These are phyloP conservation scores for Orychophragmus violaceus DNA, from an alignment of 345 rosid species.

Conservation along the genomic window DNA sequence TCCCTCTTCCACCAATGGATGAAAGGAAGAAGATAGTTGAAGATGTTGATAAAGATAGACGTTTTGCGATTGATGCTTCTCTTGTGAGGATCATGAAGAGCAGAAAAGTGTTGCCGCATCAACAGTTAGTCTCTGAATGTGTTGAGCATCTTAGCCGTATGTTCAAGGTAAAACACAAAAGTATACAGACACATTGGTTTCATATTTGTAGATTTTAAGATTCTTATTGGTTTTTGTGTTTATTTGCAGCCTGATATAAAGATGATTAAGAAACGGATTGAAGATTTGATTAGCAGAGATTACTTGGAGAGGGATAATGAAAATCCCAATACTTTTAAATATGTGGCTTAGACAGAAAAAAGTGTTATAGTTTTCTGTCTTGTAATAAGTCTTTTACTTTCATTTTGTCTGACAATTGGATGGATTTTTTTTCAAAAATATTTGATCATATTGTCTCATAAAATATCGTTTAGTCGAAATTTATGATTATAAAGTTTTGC, in stretches of 20 bases:
- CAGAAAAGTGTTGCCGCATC: conserved; percentile 69
- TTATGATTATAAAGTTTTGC: too few species aligned
- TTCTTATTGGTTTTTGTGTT: not conserved
- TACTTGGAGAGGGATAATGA: conserved; percentile 74
- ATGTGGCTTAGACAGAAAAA: conserved; percentile 41
- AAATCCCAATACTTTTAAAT: conserved; percentile 50
- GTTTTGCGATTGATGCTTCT: conserved; percentile 84
- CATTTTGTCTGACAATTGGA: too few species aligned
- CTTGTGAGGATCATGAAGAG: conserved; percentile 94
- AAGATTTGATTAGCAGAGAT: conserved; percentile 69
- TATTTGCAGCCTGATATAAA: conserved; percentile 57
- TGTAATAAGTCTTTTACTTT: not conserved
- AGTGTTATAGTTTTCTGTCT: not conserved
- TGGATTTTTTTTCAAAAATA: not conserved
- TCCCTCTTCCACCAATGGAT: conserved; percentile 74
- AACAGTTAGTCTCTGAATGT: conserved; percentile 68
- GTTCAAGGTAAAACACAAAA: conserved; percentile 47
- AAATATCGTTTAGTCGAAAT: too few species aligned
- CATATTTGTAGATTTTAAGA: not conserved
- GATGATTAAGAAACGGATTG: conserved; percentile 84
- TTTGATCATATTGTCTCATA: too few species aligned
- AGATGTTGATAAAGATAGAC: conserved; percentile 80
- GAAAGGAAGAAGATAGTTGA: conserved; percentile 84
- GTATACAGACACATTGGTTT: not conserved
- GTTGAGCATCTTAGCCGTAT: conserved; percentile 78